These are phyloP conservation scores for Exobasidium rhododendri DNA, from an alignment of 1,284 basidiomycete species.

Conservation along the genomic window DNA sequence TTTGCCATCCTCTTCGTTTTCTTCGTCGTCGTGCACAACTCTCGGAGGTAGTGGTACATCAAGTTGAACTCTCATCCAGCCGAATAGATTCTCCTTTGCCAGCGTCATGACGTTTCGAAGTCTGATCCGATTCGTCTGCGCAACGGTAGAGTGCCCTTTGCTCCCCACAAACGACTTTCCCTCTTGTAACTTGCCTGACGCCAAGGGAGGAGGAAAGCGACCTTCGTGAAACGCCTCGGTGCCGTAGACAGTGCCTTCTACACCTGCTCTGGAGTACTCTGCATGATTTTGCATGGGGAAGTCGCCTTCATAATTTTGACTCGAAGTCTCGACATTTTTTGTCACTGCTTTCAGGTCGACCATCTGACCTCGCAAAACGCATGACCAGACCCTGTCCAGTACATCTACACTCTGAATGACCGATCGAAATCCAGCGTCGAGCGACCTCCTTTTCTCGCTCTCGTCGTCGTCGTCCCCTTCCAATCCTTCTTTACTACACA, in stretches of 20 bases:
- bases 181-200: slow-evolving; percentile 8
- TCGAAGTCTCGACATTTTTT: neutral
- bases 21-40: slow-evolving; percentile 25
- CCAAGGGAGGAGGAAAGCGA: neutral
- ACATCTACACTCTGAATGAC: slow-evolving; percentile 33
- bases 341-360: slow-evolving; percentile 18
- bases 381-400: slow-evolving; percentile 43
- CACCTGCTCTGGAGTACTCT: neutral
- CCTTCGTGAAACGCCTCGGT: neutral
- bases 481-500: neutral
- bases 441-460: neutral
- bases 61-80: slow-evolving; percentile 42
- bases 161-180: slow-evolving; percentile 31
- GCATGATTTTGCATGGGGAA: neutral
- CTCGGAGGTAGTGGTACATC: slow-evolving; percentile 34
- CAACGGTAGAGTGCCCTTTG: slow-evolving; percentile 27
- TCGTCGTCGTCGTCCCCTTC: neutral
- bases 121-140: slow-evolving; percentile 38
- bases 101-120: slow-evolving; percentile 41
- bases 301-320: neutral
- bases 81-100: slow-evolving; percentile 42
- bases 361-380: slow-evolving; percentile 33
- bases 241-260: neutral
- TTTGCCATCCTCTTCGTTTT: slow-evolving; percentile 20
- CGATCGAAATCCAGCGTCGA: slow-evolving; percentile 26